Base-by-base conservation (phyloP, 192 early-diverging fungal genomes). In the Rhizoclosmatium sp. region DNA sequence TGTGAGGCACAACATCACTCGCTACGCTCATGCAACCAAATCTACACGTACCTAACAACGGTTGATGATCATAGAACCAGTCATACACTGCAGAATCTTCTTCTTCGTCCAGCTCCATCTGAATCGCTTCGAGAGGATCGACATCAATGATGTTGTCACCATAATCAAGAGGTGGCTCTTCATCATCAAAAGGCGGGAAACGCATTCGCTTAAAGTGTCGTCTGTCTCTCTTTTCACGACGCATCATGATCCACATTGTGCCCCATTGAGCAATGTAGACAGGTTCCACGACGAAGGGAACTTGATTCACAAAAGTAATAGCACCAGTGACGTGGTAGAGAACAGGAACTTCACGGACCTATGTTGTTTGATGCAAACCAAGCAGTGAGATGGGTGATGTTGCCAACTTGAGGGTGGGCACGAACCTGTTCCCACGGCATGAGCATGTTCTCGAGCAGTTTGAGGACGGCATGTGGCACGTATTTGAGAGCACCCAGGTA, bases 241-340 rank as follows among this genome's bases (percentile, higher is more conserved):
- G 91, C 98, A 99, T 99, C 98, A 98, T 98, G 78, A 97, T 98
- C 97, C 97, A 98, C 96, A 98, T 98, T 19, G 95, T 95, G 58
- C 95, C 98, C 98, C 98, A 99, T 85, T 99, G 98, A 3, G 98
- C 96, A 81, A 97, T 94, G 81, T 97, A 99, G 44, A 97, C 90
- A 2, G 98, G 98, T 84, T 99, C 98, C 45, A 98, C 92, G 9
- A 99, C 98, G 90, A 95, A 93, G 12, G 92, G 93, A n/a, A 96
- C 92, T 80, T 98, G 95, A 82, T 98, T 97, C 65, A 98, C 96
- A 87, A 99, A 98, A 0, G 98, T 97, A 70, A 99, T 98, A 40
- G 98, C 98, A 60, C 98, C 98, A 7, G 97, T 98, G 51, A 98
- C 94, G 82, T 99, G 98, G 85, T 99, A 99, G 41, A 98, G 87